A percentile compares a stretch with the other conserved stretches of the same genome.
These are phyloP conservation scores for Exophiala alcalophila DNA, from an alignment of 2,329 filamentous ascomycete genomes.

Conservation along the genomic window DNA sequence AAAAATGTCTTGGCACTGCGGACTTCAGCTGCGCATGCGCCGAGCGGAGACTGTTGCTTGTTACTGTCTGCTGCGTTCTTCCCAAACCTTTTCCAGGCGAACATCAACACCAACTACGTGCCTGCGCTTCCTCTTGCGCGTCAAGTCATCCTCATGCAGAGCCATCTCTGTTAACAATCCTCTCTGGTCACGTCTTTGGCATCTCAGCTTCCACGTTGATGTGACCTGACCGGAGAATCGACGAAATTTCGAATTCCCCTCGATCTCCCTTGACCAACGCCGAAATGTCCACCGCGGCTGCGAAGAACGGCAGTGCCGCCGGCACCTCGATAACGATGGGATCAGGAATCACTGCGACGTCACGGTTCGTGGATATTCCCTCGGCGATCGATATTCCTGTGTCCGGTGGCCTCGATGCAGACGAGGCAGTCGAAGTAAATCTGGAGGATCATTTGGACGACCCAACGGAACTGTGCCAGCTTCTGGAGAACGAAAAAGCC, in stretches of 20 bases:
- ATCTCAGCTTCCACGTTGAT: too few relatives aligned
- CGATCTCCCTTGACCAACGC: conserved; percentile 4
- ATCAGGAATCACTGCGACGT: conserved; percentile 16
- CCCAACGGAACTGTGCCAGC: conserved; percentile 87
- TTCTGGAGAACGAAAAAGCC: conserved; percentile 91
- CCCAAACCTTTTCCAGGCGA: too few relatives aligned
- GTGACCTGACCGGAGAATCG: too few relatives aligned
- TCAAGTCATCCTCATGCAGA: too few relatives aligned
- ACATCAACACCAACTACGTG: background rate
- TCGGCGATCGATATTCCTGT: conserved; percentile 64
- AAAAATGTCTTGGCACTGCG: too few relatives aligned
- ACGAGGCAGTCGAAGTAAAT: conserved; percentile 83
- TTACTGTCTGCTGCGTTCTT: too few relatives aligned
- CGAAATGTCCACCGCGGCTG: conserved; percentile 18
- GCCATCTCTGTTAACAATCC: too few relatives aligned
- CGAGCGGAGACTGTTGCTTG: too few relatives aligned
- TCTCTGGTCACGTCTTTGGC: too few relatives aligned
- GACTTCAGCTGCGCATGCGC: too few relatives aligned
- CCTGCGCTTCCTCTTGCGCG: background rate
- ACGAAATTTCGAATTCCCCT: too few relatives aligned
- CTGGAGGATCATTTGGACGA: conserved; percentile 89
- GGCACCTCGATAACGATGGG: conserved; percentile 1
- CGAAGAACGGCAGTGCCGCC: conserved; percentile 18
- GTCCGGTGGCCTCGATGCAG: conserved; percentile 57
- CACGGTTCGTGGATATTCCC: conserved; percentile 61